Percentiles rank a stretch among this genome's conserved stretches.
Evolutionary conservation across 2,329 filamentous ascomycete species (phyloP).

Genomic region (Pseudogymnoascus verrucosus): DNA sequence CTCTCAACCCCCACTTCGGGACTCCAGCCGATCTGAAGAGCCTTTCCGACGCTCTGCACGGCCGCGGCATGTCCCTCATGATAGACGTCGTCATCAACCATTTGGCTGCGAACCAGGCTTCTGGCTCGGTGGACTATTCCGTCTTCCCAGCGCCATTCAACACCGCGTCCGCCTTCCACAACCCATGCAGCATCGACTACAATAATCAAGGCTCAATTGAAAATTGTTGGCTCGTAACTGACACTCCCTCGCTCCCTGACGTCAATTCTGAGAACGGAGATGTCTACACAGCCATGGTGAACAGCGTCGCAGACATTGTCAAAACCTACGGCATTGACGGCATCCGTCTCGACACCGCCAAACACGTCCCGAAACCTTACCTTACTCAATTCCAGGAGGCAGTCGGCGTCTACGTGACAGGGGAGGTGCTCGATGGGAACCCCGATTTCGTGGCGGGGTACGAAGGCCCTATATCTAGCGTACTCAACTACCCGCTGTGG

Average conservation of each 20-base stretch:
- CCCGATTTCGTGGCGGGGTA: constrained; percentile 44
- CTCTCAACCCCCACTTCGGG: constrained; percentile 39
- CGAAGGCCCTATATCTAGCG: constrained; percentile 26
- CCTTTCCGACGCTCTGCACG: constrained; percentile 34
- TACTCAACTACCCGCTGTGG: constrained; percentile 16
- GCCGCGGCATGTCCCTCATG: constrained; percentile 40
- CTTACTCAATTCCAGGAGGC: constrained; percentile 45
- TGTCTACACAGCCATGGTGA: constrained; percentile 31
- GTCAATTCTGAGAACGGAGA: constrained; percentile 35
- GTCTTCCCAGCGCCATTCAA: constrained; percentile 45
- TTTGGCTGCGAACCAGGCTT: constrained; percentile 41
- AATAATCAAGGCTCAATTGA: constrained; percentile 33
- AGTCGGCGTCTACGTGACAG: constrained; percentile 50
- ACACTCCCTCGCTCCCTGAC: constrained; percentile 37
- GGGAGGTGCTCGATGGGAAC: constrained; percentile 50
- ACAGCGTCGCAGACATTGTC: constrained; percentile 34
- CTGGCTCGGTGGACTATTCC: constrained; percentile 43
- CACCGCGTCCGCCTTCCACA: constrained; percentile 50
- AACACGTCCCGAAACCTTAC: constrained; percentile 41
- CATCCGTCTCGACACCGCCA: constrained; percentile 39
- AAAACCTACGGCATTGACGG: constrained; percentile 39
- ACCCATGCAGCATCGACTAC: constrained; percentile 50
- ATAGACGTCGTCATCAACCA: constrained; percentile 42
- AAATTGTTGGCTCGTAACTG: constrained; percentile 43
- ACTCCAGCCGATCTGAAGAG: constrained; percentile 37